Evolutionary conservation across 208 protist genomes (phyloP).

Genomic region (Trypanosomatidae sp.): DNA sequence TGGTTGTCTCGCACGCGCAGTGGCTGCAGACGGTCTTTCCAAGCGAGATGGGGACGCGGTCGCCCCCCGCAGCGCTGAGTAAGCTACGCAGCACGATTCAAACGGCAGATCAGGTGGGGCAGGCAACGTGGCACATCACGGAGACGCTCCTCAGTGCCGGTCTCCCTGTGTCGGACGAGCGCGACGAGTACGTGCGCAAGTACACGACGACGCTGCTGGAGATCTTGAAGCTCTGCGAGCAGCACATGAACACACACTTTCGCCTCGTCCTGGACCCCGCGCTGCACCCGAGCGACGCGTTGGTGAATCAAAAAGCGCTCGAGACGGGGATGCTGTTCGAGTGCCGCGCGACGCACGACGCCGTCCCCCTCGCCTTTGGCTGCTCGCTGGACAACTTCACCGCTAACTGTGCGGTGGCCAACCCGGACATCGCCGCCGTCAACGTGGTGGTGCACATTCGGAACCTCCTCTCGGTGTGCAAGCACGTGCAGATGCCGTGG

Average conservation of each 20-base stretch:
- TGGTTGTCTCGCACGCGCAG: constrained; percentile 72
- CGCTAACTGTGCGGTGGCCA: constrained; percentile 34
- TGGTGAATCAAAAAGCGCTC: constrained; percentile 31
- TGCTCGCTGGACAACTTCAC: constrained; percentile 72
- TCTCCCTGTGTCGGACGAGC: constrained; percentile 25
- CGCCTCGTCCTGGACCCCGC: constrained; percentile 50
- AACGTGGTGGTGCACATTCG: constrained; percentile 58
- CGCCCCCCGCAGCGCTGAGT: constrained; percentile 28
- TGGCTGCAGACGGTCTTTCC: constrained; percentile 68
- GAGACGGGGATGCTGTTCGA: constrained; percentile 45
- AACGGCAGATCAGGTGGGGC: constrained; percentile 42
- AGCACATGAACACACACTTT: constrained; percentile 47
- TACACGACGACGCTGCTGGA: constrained; percentile 47
- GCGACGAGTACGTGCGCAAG: constrained; percentile 48
- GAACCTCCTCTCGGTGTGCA: constrained; percentile 30
- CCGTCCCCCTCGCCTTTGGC: constrained; percentile 56
- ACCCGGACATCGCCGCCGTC: constrained; percentile 41
- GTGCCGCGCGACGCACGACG: constrained; percentile 27
- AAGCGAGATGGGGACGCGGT: constrained; percentile 27
- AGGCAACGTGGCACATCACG: constrained; percentile 35
- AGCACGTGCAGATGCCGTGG: constrained; percentile 44
- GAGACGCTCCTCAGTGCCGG: constrained; percentile 25
- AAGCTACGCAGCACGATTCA: constrained; percentile 36
- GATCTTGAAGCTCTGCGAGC: constrained; percentile 39
- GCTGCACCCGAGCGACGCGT: constrained; percentile 31